A percentile compares a stretch with the other conserved stretches of the same genome.
Conservation (phyloP, 768 basidiomycete species). For the Tricholomella constricta region DNA sequence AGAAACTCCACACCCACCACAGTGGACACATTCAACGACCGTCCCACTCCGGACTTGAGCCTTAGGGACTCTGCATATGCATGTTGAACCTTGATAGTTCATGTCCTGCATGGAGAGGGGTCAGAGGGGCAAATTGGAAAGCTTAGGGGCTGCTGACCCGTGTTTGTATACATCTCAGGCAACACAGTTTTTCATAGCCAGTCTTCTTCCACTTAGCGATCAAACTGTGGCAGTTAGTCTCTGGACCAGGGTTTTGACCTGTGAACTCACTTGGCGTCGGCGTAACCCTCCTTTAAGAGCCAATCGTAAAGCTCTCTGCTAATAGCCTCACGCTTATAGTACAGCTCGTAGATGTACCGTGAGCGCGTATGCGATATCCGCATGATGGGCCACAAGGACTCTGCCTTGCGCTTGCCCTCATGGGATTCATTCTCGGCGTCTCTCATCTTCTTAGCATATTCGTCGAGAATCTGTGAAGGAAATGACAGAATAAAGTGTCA, state of each 20-base stretch:
- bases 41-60: slow-evolving; percentile 88
- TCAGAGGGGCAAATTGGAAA: background rate
- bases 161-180: slow-evolving; percentile 94
- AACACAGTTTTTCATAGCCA: slow-evolving; percentile 98
- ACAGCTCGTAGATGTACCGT: slow-evolving; percentile 96
- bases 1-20: slow-evolving; percentile 63
- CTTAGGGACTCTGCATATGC: slow-evolving; percentile 97
- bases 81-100: slow-evolving; percentile 99
- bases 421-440: slow-evolving; percentile 99
- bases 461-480: slow-evolving; percentile 79
- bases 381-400: slow-evolving; percentile 98
- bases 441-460: slow-evolving; percentile 99
- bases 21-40: slow-evolving; percentile 95
- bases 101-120: slow-evolving; percentile 66
- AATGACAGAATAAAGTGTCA: background rate
- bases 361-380: slow-evolving; percentile 95
- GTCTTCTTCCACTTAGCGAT: slow-evolving; percentile 99
- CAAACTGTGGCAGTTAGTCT: slow-evolving; percentile 51
- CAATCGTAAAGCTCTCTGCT: slow-evolving; percentile 94
- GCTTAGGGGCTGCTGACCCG: slow-evolving; percentile 46
- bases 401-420: slow-evolving; percentile 95
- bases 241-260: background rate
- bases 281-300: slow-evolving; percentile 96
- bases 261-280: slow-evolving; percentile 84
- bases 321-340: slow-evolving; percentile 97